Percentiles rank a stretch among this genome's conserved stretches.
phyloP scores from a whole-genome alignment of 345 rosid genomes.

The Toxicodendron radicans region DNA sequence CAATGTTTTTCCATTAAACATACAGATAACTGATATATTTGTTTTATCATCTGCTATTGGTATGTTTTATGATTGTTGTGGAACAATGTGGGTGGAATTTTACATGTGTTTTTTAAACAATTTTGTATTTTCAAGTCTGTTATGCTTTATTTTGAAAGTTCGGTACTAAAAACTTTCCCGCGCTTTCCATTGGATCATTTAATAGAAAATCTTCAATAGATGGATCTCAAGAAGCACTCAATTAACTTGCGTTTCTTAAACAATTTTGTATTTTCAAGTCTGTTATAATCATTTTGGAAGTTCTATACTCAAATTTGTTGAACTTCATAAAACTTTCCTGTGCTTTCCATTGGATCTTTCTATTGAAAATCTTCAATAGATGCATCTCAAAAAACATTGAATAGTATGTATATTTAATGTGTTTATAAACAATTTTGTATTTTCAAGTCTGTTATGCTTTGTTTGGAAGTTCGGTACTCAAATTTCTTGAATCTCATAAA shows the following conservation, averaged over 20 bases:
- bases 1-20: neutral
- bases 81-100: conserved; percentile 5
- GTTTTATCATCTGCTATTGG: neutral
- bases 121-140: neutral
- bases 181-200: neutral
- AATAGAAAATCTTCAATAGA: conserved; percentile 1
- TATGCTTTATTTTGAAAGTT: conserved; percentile 19
- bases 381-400: conserved; percentile 11
- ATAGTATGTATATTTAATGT: neutral
- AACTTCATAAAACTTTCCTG: neutral
- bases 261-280: neutral
- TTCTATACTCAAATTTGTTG: conserved; percentile 19
- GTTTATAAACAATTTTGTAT: neutral
- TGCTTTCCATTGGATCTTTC: neutral
- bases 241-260: neutral
- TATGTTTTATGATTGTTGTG: conserved; percentile 12
- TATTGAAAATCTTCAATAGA: neutral
- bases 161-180: neutral
- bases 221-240: conserved; percentile 12
- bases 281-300: conserved; percentile 9
- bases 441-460: neutral
- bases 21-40: conserved; percentile 7
- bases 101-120: neutral
- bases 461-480: conserved; percentile 19
- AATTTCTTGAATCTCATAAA: conserved; percentile 10